Base-by-base conservation (phyloP, 164 flowering plant genomes). In the Vitis vinifera region DNA sequence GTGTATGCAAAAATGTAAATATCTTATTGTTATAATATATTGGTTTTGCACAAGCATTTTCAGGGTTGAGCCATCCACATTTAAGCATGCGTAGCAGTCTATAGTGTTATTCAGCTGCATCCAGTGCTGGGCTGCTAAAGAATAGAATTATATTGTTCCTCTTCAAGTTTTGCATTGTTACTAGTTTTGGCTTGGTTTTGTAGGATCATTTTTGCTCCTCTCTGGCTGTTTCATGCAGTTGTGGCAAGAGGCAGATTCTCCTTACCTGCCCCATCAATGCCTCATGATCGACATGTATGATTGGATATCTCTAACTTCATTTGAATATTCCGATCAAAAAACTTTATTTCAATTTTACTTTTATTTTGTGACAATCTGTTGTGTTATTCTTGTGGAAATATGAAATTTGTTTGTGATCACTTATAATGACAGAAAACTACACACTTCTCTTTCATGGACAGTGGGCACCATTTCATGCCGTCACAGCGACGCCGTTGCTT, bases 391-490 rank as follows among this genome's bases (percentile, higher is more conserved):
- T 4, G 13, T 17, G 60, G 27, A 37, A 51, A 8, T 68, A 9
- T 16, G 30, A 31, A 56, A 12, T 19, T 44, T 49, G 30, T 69
- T 16, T 27, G 4, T 51, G 10, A 17, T 30, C 29, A 37, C n/a
- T 3, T 48, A 7, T 57, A 27, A 50, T 57, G 30, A 69, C 55
- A 29, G 60, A 50, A 11, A 51, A 17, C 16, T 30, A 47, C 50
- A n/a, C 30, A 48, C 13, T 63, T 70, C 16, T 61, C 55, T 76
- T 44, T 30, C 30, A 37, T 70, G 19, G 60, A 59, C 82, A 83
- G 86, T 83, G 86, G 86, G 86, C 86, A 47, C 86, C 86, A 1
- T 78, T 49, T 76, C 86, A 83, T 71, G 76, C 84, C 2, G 55
- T 83, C 66, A 51, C 78, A 76, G 86, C 84, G 4, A 76, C 73